phyloP scores from a whole-genome alignment of 2,329 filamentous ascomycete genomes.

The Coniella vitis region DNA sequence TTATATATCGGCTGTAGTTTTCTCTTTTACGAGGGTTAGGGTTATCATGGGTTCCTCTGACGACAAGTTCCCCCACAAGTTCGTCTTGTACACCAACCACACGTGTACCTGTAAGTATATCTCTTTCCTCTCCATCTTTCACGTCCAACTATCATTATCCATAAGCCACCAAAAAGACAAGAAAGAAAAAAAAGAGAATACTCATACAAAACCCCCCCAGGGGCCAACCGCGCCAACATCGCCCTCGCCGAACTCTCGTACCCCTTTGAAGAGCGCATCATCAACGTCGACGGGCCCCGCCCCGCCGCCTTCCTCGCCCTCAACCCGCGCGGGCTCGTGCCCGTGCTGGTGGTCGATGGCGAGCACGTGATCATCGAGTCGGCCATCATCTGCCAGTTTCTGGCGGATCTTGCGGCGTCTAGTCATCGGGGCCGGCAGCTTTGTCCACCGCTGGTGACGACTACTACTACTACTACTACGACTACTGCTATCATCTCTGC shows the following conservation, averaged over 20 bases:
- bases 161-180: no score
- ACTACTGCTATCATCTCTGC: no score
- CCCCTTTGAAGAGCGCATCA: conserved; percentile 58
- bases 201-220: conserved; percentile 21
- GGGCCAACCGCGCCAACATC: conserved; percentile 66
- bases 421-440: conserved; percentile 24
- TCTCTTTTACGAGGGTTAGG: no score
- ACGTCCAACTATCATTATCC: no score
- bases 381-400: conserved; percentile 59
- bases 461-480: no score
- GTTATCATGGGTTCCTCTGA: conserved; percentile 19
- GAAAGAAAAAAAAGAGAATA: not conserved
- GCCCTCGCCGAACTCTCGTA: conserved; percentile 56
- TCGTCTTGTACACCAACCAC: conserved; percentile 64
- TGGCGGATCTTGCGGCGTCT: conserved; percentile 59
- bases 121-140: not conserved
- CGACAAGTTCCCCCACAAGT: conserved; percentile 30
- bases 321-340: conserved; percentile 70
- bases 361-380: conserved; percentile 61
- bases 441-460: no score
- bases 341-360: conserved; percentile 56
- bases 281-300: conserved; percentile 60
- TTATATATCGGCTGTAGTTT: no score
- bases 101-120: conserved; percentile 48
- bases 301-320: conserved; percentile 64